Evolutionary conservation across 1,284 basidiomycete genomes (phyloP), one percentile per base, ranked within the genome.

Genomic region (Ceratobasidium sp.): DNA sequence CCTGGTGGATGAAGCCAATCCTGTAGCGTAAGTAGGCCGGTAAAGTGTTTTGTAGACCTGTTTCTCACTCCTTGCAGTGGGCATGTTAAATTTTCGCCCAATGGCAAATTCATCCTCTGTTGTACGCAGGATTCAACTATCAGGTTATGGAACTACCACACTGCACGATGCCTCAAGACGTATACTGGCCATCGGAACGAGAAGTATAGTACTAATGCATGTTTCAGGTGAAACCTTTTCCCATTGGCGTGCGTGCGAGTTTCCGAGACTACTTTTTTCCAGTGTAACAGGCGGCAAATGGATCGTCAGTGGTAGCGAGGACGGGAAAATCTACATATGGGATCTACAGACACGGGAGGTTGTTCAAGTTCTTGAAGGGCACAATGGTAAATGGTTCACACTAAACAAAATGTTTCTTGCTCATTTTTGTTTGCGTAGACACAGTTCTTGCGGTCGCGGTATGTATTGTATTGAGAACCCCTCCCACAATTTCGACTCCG

Each of bases 1-100:
- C 3, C 83, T 99, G 31, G 95, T 96, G 13, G 96, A 98, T 79
- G 95, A 96, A 79, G 94, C 96, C 77, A 97, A 97, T 83, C 93
- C 94, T 2, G 94, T 97, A 72, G 93, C 96, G 90, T 94, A 76
- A 61, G 86, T 73, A 53, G 79, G 0, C 75, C 77, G 53, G 79
- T 78, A 62, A 74, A 66, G 6, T 76, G 74, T 43, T 75, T 76
- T 11, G 74, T 79, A 59, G 79, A 78, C 64, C 31, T 29, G 14
- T 43, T 24, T 43, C 24, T 53, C 39, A 34, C 58, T 63, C 43
- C 74, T 71, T 73, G 14, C 59, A 93, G 94, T 76, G 93, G 92
- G 3, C 90, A 92, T 80, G 92, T 95, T 62, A 86, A 86, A 77
- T 98, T 99, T 84, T 94, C 96, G 13, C 95, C 95, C 0, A 96